A percentile compares a stretch with the other conserved stretches of the same genome.
Evolutionary conservation across 2,329 filamentous ascomycete species (phyloP).

Genomic region (Pseudogymnoascus sp.): DNA sequence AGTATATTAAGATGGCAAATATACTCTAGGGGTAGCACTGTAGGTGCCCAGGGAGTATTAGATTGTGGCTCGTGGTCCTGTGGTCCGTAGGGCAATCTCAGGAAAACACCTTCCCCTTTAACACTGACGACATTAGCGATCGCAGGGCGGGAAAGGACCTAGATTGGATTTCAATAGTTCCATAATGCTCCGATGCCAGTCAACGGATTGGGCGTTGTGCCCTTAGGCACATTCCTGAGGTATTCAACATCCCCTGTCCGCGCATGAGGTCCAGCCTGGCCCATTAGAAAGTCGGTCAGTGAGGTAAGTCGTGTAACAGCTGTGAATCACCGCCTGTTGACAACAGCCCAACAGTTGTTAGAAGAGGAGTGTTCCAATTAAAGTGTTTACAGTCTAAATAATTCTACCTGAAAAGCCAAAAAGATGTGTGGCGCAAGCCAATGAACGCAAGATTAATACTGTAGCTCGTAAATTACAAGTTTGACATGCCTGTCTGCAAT

Average conservation of each 20-base stretch:
- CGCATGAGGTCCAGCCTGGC: conserved; percentile 2
- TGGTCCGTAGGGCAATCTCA: background rate
- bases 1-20: conserved; percentile 2
- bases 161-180: conserved; percentile 3
- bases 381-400: conserved; percentile 7
- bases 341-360: conserved; percentile 2
- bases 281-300: conserved; percentile 6
- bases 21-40: background rate
- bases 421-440: background rate
- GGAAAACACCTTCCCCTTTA: background rate
- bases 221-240: background rate
- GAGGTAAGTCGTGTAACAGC: background rate
- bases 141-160: background rate
- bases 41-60: background rate
- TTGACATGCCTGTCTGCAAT: conserved; percentile 3
- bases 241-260: background rate
- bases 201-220: background rate
- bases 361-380: conserved; percentile 2
- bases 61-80: conserved; percentile 1
- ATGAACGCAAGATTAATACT: conserved; percentile 2
- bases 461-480: conserved; percentile 8
- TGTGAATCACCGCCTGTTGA: background rate
- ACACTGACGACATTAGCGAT: background rate
- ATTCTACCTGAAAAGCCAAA: background rate
- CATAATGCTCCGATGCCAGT: background rate